Evolutionary conservation across 768 basidiomycete species (phyloP).

Genomic region (Mrakia frigida): DNA sequence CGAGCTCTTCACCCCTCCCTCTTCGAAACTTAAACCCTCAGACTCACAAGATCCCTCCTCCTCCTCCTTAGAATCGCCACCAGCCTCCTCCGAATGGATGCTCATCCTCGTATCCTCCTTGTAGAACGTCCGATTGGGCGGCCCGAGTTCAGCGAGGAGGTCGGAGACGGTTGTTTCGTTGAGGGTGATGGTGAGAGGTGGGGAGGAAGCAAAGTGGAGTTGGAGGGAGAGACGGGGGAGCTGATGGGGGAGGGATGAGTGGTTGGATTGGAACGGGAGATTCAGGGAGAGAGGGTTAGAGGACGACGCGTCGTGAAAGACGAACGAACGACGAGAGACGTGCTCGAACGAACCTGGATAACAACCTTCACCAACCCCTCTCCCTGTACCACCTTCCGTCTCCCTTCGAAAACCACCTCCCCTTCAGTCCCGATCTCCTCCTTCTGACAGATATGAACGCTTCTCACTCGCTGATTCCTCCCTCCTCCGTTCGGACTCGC

Average conservation of each 20-base stretch:
- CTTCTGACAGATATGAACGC: background rate
- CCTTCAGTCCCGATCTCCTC: background rate
- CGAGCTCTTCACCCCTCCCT: background rate
- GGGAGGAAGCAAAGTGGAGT: background rate
- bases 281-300: too few species aligned
- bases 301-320: background rate
- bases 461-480: background rate
- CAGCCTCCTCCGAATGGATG: background rate
- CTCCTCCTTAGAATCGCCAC: background rate
- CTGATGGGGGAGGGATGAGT: background rate
- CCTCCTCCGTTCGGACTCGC: too few species aligned
- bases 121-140: background rate
- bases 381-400: background rate
- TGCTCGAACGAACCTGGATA: background rate
- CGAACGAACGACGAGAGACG: background rate
- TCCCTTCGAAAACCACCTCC: background rate
- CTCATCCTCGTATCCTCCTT: conserved; percentile 7
- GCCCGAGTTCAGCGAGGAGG: background rate
- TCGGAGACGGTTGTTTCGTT: conserved; percentile 5
- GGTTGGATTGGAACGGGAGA: too few species aligned
- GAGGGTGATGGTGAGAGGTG: background rate
- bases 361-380: background rate
- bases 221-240: background rate
- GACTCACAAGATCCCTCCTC: background rate
- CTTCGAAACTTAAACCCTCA: background rate